A percentile compares a stretch with the other conserved stretches of the same genome.
Evolutionary conservation across 495 filamentous ascomycete genomes (phyloP).

Genomic region (Viridothelium virens): DNA sequence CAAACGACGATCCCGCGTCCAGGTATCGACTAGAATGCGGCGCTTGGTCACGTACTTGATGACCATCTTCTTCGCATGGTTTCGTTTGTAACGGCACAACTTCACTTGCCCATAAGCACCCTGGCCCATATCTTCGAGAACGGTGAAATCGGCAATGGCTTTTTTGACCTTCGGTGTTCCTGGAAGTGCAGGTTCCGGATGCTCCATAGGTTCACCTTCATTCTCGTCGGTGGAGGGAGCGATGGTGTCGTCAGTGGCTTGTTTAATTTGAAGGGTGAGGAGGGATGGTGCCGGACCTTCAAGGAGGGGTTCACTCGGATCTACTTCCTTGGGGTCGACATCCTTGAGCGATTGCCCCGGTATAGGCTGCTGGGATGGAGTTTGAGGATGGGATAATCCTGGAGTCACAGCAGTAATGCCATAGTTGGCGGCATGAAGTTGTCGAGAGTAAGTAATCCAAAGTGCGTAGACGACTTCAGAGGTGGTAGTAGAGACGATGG

Average conservation of each 20-base stretch:
- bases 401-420: conserved; percentile 51
- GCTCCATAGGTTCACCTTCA: conserved; percentile 41
- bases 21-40: conserved; percentile 95
- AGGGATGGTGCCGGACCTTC: conserved; percentile 40
- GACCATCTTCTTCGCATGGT: conserved; percentile 70
- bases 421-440: conserved; percentile 66
- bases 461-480: conserved; percentile 87
- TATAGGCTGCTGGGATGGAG: conserved; percentile 66
- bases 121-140: conserved; percentile 97
- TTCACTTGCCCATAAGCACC: conserved; percentile 98
- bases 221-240: conserved; percentile 18
- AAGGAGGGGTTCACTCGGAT: conserved; percentile 4
- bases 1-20: conserved; percentile 87
- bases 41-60: conserved; percentile 97
- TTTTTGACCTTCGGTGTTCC: conserved; percentile 47
- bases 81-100: conserved; percentile 78
- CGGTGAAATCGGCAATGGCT: conserved; percentile 79
- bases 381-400: conserved; percentile 49
- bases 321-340: conserved; percentile 20
- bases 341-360: conserved; percentile 58
- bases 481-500: conserved; percentile 40
- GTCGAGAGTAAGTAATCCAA: conserved; percentile 94
- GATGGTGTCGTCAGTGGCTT: conserved; percentile 38
- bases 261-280: conserved; percentile 67
- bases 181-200: conserved; percentile 31